phyloP scores from a whole-genome alignment of 768 basidiomycete species.

The Rhodosporidiobolus sp. region DNA sequence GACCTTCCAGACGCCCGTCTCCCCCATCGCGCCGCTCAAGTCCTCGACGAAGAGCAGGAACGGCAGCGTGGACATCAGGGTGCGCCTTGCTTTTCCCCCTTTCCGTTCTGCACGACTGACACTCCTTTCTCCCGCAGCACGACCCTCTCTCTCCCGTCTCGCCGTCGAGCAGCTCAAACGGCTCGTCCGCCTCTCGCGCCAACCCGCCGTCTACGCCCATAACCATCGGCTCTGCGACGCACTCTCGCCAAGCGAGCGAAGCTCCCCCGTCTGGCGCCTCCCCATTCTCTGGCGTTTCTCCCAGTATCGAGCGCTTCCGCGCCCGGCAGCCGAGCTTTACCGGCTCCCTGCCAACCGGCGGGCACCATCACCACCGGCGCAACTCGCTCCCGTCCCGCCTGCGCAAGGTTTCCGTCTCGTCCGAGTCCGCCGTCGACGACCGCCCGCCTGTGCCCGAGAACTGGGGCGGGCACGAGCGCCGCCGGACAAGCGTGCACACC shows the following conservation, averaged over 20 bases:
- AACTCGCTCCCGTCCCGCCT: constrained; percentile 43
- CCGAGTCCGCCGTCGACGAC: neutral
- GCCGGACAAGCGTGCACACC: constrained; percentile 12
- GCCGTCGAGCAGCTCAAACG: constrained; percentile 20
- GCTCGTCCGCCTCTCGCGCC: constrained; percentile 5
- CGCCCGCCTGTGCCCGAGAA: constrained; percentile 13
- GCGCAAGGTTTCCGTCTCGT: constrained; percentile 33
- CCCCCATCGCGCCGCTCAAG: constrained; percentile 14
- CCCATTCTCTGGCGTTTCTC: constrained; percentile 63
- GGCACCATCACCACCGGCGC: constrained; percentile 36
- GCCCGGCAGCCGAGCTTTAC: constrained; percentile 29
- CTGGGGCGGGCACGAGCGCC: constrained; percentile 16
- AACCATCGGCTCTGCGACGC: constrained; percentile 13
- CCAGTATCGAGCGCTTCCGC: constrained; percentile 79
- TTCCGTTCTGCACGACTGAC: neutral
- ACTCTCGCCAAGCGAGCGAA: constrained; percentile 25
- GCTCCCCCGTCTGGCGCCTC: neutral
- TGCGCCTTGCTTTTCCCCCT: neutral
- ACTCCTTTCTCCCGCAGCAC: neutral
- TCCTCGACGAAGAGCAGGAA: constrained; percentile 14
- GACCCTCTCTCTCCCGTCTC: constrained; percentile 29
- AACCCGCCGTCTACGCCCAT: constrained; percentile 63
- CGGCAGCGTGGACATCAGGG: constrained; percentile 22
- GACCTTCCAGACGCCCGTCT: constrained; percentile 63
- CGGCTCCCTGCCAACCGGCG: constrained; percentile 4